Evolutionary conservation across 805 yeast species (phyloP).

Genomic region (Yamadazyma akitaensis): DNA sequence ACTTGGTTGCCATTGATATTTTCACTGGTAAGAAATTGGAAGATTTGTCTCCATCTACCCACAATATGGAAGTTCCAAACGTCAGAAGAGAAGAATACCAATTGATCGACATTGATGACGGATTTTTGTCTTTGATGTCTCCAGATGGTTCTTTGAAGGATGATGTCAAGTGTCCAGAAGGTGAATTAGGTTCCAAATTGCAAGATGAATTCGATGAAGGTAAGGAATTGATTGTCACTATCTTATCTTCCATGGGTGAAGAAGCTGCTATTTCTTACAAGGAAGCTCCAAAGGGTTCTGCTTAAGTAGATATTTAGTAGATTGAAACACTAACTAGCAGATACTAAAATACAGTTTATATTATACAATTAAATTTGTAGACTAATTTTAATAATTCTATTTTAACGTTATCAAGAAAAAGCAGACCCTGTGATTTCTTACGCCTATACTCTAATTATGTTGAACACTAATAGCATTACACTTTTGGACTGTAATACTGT

Average conservation of each 20-base stretch:
- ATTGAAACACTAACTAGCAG: neutral
- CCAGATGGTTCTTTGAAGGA: slow-evolving; percentile 98
- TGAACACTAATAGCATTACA: too few relatives aligned
- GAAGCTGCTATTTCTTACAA: slow-evolving; percentile 98
- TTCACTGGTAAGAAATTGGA: slow-evolving; percentile 99
- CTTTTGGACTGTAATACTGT: too few relatives aligned
- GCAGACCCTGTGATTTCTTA: too few relatives aligned
- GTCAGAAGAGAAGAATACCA: slow-evolving; percentile 95
- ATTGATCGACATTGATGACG: slow-evolving; percentile 97
- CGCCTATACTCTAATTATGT: too few relatives aligned
- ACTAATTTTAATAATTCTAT: too few relatives aligned
- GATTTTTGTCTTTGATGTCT: slow-evolving; percentile 95
- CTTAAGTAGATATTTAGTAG: slow-evolving; percentile 2
- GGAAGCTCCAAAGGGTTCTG: slow-evolving; percentile 73
- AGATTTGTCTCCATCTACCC: slow-evolving; percentile 99
- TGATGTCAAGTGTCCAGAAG: slow-evolving; percentile 97
- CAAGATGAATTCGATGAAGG: slow-evolving; percentile 95
- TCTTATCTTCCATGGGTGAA: slow-evolving; percentile 98
- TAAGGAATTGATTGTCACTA: slow-evolving; percentile 94
- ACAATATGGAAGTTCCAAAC: slow-evolving; percentile 99
- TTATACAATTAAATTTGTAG: too few relatives aligned
- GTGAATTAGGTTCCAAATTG: slow-evolving; percentile 92
- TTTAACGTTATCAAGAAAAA: too few relatives aligned
- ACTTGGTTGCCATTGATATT: slow-evolving; percentile 97
- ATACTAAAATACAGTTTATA: neutral